A percentile compares a stretch with the other conserved stretches of the same genome.
Conservation (phyloP, 768 basidiomycete genomes). For the Candolleomyces efflorescens region DNA sequence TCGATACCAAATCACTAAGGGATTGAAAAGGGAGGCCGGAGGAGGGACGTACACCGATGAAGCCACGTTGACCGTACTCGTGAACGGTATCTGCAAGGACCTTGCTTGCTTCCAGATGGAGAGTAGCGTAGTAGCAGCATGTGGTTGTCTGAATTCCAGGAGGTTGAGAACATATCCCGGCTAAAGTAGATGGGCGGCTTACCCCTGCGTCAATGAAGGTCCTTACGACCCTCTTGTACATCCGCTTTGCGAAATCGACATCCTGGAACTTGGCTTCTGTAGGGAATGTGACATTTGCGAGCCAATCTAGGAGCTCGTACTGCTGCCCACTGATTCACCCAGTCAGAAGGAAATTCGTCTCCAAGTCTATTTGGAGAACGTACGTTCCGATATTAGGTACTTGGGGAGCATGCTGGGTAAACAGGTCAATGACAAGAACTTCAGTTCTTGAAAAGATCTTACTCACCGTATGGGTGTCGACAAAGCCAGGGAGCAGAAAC, state of each 20-base stretch:
- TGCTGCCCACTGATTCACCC: slow-evolving; percentile 62
- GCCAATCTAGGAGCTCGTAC: slow-evolving; percentile 88
- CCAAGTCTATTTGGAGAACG: slow-evolving; percentile 13
- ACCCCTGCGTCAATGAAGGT: slow-evolving; percentile 74
- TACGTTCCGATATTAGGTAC: slow-evolving; percentile 68
- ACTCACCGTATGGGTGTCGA: slow-evolving; percentile 89
- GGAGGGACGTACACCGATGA: slow-evolving; percentile 61
- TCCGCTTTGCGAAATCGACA: slow-evolving; percentile 57
- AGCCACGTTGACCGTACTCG: slow-evolving; percentile 69
- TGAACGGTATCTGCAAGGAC: slow-evolving; percentile 73
- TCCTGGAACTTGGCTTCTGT: slow-evolving; percentile 76
- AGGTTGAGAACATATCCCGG: too few relatives aligned
- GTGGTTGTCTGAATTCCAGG: slow-evolving; percentile 88
- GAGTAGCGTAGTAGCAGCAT: slow-evolving; percentile 84
- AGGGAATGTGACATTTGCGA: slow-evolving; percentile 81
- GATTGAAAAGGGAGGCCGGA: not conserved
- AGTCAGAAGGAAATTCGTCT: not conserved
- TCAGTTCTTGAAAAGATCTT: not conserved
- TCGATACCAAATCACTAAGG: not conserved
- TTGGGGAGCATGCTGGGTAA: slow-evolving; percentile 70
- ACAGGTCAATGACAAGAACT: not conserved
- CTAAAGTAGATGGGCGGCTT: too few relatives aligned
- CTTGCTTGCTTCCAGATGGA: slow-evolving; percentile 80
- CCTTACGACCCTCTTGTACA: slow-evolving; percentile 70
- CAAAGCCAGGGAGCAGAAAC: slow-evolving; percentile 83